Evolutionary conservation across 2,329 filamentous ascomycete genomes (phyloP).

Genomic region (Plenodomus biglobosus): DNA sequence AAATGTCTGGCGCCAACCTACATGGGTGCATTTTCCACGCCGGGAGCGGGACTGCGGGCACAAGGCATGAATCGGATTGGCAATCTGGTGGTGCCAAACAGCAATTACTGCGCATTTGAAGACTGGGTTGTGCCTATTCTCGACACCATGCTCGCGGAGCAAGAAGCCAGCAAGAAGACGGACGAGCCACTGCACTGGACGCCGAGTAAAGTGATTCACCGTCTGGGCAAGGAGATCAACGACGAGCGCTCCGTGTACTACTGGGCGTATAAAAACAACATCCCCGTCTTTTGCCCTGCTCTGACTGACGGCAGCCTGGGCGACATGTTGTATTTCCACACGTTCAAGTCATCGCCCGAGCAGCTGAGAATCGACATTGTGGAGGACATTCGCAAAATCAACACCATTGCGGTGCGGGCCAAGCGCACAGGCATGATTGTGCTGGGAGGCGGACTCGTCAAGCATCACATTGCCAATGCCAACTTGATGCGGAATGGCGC

Average conservation of each 20-base stretch:
- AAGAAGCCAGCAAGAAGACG: conserved; percentile 73
- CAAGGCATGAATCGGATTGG: conserved; percentile 94
- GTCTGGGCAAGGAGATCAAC: conserved; percentile 91
- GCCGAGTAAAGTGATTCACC: conserved; percentile 85
- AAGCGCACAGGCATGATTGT: conserved; percentile 94
- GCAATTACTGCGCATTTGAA: conserved; percentile 96
- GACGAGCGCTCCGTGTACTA: conserved; percentile 90
- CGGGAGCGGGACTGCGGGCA: conserved; percentile 74
- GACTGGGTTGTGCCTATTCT: conserved; percentile 97
- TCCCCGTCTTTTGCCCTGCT: conserved; percentile 95
- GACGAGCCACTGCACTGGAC: conserved; percentile 82
- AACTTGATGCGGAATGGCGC: conserved; percentile 97
- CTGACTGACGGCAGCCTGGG: conserved; percentile 93
- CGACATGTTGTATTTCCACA: conserved; percentile 99
- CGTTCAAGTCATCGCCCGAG: conserved; percentile 80
- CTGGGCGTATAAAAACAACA: conserved; percentile 96
- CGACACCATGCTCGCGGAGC: conserved; percentile 91
- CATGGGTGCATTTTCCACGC: conserved; percentile 78
- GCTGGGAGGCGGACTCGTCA: conserved; percentile 89
- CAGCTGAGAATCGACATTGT: conserved; percentile 89
- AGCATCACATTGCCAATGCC: conserved; percentile 98
- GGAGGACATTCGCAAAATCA: conserved; percentile 89
- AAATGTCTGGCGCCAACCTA: conserved; percentile 96
- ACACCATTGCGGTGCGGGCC: conserved; percentile 85
- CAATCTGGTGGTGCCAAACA: conserved; percentile 92